Conservation (phyloP, 345 rosid species). For the Orychophragmus violaceus region DNA sequence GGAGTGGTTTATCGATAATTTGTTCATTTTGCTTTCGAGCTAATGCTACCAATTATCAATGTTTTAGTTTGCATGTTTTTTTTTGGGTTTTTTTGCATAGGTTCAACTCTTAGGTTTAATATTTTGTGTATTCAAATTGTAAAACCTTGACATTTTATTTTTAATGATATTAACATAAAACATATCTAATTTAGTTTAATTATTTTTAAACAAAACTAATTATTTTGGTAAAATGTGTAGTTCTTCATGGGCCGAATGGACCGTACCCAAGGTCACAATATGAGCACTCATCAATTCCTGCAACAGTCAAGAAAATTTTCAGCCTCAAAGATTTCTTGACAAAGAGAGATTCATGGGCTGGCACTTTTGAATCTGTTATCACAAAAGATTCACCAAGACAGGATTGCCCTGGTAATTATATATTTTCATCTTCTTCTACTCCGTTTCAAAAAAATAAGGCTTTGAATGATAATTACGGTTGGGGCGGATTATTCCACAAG, state of each 20-base stretch:
- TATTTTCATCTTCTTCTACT: background rate
- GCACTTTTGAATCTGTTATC: conserved; percentile 43
- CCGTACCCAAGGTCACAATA: conserved; percentile 44
- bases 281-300: conserved; percentile 57
- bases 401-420: conserved; percentile 41
- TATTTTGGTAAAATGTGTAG: conserved; percentile 23
- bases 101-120: no score
- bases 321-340: conserved; percentile 43
- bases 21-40: no score
- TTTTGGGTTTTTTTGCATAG: no score
- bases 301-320: conserved; percentile 50
- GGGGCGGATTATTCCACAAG: no score
- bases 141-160: no score
- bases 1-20: no score
- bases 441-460: no score
- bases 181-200: background rate
- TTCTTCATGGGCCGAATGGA: conserved; percentile 43
- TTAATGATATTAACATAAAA: no score
- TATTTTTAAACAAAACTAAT: background rate
- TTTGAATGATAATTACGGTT: no score
- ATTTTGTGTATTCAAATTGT: no score
- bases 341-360: conserved; percentile 60
- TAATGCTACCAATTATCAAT: no score
- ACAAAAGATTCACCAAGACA: conserved; percentile 39
- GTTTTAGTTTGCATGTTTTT: no score